Base-by-base conservation (phyloP, 1,139 yeast genomes). In the Magnusiomyces suaveolens region DNA sequence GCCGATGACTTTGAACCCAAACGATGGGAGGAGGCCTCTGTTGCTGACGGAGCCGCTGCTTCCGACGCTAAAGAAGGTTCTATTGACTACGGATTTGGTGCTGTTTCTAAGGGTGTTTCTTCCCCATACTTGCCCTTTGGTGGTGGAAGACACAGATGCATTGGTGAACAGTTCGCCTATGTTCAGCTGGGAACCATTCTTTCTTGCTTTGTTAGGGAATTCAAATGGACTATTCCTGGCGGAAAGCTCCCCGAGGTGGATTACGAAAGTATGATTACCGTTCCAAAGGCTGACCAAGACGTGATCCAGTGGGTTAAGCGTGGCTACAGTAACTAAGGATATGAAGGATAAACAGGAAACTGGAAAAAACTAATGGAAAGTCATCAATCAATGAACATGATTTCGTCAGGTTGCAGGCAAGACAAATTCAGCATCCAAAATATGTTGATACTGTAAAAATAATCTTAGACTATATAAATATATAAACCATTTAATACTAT, bases 91-190 rank as follows among this genome's bases (percentile, higher is more conserved):
- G 97, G 97, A 20, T 92, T 90, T 65, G 97, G 97, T 67, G 87
- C 90, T 58, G 87, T 92, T 61, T 83, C 96, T 53, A 92, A 92
- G 74, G 98, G 97, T 72, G 97, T 92, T 47, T 75, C 87, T 25
- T 87, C 96, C 51, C 96, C 98, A 55, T 94, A 88, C 73, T 80
- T 92, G 69, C 98, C 98, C 55, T 92, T 92, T 67, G 98, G 98
- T 64, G 98, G 97, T 71, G 99, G 99, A 62, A 87, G 99, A 78
- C 99, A 92, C 71, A 85, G 98, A 75, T 92, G 99, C 75, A 89
- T 92, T 67, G 99, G 99, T 66, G 99, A 92, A 73, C 97, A 90
- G 69, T 92, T 92, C 75, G 99, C 99, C 48, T 88, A 84, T 70
- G 83, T 85, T 62, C 99, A 92, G 75, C 80, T 92, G 64, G 96